These are phyloP conservation scores for Brachypodium distachyon DNA, from an alignment of 202 grass and related monocot genomes.

Conservation along the genomic window DNA sequence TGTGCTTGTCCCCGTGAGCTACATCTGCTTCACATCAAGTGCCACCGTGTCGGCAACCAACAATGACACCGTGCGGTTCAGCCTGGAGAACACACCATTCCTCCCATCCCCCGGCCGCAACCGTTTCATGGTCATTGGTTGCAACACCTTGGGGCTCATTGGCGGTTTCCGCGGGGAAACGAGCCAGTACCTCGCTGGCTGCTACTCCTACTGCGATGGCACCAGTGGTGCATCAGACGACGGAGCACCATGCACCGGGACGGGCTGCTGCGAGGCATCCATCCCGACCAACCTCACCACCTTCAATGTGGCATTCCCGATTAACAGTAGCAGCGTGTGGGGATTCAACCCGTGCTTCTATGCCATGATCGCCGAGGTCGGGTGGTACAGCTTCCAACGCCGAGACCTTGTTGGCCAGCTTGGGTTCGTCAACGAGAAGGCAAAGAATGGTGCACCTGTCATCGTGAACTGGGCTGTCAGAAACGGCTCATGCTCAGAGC, in stretches of 20 bases:
- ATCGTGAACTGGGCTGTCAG: constrained; percentile 63
- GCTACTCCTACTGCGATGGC: constrained; percentile 34
- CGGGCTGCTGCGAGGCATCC: constrained; percentile 47
- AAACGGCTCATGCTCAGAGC: background rate
- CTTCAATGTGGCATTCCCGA: background rate
- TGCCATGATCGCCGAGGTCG: constrained; percentile 30
- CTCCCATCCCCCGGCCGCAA: constrained; percentile 36
- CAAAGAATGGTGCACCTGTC: constrained; percentile 6
- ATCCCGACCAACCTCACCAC: constrained; percentile 25
- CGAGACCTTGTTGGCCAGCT: constrained; percentile 5
- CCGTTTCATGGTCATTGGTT: constrained; percentile 42
- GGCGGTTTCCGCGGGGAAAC: background rate
- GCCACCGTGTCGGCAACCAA: background rate
- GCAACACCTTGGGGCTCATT: constrained; percentile 23
- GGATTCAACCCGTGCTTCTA: constrained; percentile 38
- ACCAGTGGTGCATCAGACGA: background rate
- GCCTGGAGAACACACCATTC: background rate
- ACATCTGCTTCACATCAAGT: constrained; percentile 21
- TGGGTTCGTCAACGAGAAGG: constrained; percentile 3
- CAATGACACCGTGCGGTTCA: background rate
- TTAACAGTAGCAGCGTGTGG: background rate
- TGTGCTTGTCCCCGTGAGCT: background rate
- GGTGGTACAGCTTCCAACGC: constrained; percentile 35
- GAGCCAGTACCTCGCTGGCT: background rate
- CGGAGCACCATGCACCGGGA: constrained; percentile 18